These are phyloP conservation scores for Cnidoscolus chayamansa DNA, from an alignment of 441 rosid species.

Conservation along the genomic window DNA sequence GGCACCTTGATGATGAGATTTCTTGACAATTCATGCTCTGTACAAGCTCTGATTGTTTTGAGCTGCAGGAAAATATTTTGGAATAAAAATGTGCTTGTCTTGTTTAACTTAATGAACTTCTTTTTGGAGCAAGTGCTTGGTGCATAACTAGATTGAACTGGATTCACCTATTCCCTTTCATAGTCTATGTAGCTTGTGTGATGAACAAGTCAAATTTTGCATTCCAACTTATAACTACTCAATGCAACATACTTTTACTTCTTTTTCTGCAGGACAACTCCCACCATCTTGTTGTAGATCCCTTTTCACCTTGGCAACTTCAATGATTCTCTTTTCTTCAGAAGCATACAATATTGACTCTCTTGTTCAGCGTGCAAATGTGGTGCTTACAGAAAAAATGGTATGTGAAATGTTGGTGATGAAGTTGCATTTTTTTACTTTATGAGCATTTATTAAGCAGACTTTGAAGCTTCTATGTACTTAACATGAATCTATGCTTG, in stretches of 20 bases:
- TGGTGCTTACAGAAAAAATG: constrained; percentile 51
- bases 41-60: neutral
- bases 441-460: constrained; percentile 6
- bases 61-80: neutral
- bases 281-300: constrained; percentile 78
- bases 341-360: constrained; percentile 61
- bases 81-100: neutral
- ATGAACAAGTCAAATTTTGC: neutral
- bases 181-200: neutral
- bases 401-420: constrained; percentile 36
- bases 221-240: constrained; percentile 9
- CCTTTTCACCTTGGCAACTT: constrained; percentile 70
- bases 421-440: constrained; percentile 17
- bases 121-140: neutral
- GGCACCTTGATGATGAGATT: neutral
- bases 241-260: constrained; percentile 4
- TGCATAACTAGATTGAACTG: neutral
- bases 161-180: neutral
- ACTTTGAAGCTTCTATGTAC: constrained; percentile 2
- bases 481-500: constrained; percentile 26
- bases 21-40: neutral
- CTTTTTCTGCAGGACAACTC: constrained; percentile 58
- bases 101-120: neutral
- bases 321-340: constrained; percentile 89
- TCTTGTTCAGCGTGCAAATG: constrained; percentile 51